These are phyloP conservation scores for Coelastrella sp. DNA, from an alignment of 139 green algal genomes.

Conservation along the genomic window DNA sequence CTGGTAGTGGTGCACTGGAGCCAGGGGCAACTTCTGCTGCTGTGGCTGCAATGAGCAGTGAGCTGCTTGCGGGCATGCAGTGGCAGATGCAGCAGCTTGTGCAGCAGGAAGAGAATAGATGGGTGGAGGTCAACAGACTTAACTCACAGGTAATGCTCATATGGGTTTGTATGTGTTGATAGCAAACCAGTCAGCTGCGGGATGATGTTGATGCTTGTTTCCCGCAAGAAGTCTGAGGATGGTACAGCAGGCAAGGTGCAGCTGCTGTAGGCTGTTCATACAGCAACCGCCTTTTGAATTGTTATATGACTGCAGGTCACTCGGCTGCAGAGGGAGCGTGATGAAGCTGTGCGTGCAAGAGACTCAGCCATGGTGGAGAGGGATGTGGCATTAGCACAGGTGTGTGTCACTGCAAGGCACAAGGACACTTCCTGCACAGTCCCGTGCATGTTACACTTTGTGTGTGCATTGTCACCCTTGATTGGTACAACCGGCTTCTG, in stretches of 20 bases:
- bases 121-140: slow-evolving; percentile 15
- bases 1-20: not conserved
- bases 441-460: not conserved
- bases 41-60: not conserved
- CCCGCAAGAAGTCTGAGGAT: too few species aligned
- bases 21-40: not conserved
- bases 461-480: too few species aligned
- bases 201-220: too few species aligned
- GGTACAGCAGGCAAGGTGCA: too few species aligned
- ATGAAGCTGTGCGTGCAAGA: not conserved
- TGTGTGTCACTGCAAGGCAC: not conserved
- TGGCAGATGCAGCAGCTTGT: slow-evolving; percentile 46
- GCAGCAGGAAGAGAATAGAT: slow-evolving; percentile 28
- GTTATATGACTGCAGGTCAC: not conserved
- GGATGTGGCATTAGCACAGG: not conserved
- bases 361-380: slow-evolving; percentile 15
- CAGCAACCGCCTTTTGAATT: too few species aligned
- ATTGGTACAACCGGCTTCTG: too few species aligned
- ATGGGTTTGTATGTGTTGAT: too few species aligned
- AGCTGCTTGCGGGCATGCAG: slow-evolving; percentile 38
- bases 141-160: not conserved
- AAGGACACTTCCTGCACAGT: not conserved
- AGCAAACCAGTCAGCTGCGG: too few species aligned
- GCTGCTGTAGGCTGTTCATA: too few species aligned
- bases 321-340: slow-evolving; percentile 27